Conservation (phyloP, 192 early-diverging fungal genomes). For the Entomortierella chlamydospora region DNA sequence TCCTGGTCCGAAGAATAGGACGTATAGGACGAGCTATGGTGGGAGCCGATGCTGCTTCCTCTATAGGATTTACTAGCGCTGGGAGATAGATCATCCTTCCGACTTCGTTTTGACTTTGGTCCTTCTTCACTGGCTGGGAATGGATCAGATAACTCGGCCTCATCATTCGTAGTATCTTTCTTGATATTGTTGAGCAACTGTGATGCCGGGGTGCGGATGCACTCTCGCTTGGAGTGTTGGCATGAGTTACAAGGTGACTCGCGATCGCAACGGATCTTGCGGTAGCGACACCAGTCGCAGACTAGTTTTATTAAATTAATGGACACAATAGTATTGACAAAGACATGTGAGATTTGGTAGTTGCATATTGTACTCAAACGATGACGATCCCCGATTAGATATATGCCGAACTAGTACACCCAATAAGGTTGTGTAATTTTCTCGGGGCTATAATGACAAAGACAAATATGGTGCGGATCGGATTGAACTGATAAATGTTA, state of each 20-base stretch:
- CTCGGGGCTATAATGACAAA: neutral
- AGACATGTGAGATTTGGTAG: neutral
- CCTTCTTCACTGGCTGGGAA: neutral
- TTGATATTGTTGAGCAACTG: conserved; percentile 24
- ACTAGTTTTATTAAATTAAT: conserved; percentile 25
- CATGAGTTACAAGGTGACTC: conserved; percentile 52
- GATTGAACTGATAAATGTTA: conserved; percentile 15
- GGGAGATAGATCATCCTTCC: conserved; percentile 23
- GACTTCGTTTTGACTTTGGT: conserved; percentile 26
- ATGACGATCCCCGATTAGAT: too few species aligned
- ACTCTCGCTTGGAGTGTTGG: conserved; percentile 52
- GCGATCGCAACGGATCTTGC: conserved; percentile 48
- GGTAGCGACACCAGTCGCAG: conserved; percentile 53
- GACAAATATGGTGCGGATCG: neutral
- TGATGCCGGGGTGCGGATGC: conserved; percentile 45
- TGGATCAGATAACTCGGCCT: neutral
- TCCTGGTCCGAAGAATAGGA: conserved; percentile 18
- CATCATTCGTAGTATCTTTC: neutral
- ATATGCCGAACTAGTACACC: too few species aligned
- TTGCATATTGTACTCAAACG: too few species aligned
- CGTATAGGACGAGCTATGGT: conserved; percentile 32
- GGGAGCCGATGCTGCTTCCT: conserved; percentile 32
- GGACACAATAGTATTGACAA: too few species aligned
- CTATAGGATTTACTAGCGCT: conserved; percentile 34
- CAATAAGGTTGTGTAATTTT: conserved; percentile 7